A percentile compares a stretch with the other conserved stretches of the same genome.
Conservation (phyloP, 257 asterid species). For the Solanum habrochaites region DNA sequence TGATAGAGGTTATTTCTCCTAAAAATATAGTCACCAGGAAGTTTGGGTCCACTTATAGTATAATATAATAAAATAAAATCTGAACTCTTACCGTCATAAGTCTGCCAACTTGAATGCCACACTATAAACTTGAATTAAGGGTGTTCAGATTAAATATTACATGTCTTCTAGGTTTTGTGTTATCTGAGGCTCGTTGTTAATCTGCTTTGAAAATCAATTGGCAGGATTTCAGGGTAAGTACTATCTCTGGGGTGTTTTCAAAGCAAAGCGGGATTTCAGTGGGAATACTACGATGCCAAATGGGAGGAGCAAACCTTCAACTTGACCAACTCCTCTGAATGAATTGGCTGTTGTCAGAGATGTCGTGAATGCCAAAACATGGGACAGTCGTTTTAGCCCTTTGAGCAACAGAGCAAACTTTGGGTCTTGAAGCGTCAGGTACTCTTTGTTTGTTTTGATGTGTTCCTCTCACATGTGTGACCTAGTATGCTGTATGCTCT, state of each 20-base stretch:
- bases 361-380: not conserved
- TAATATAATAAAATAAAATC: not conserved
- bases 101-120: not conserved
- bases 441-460: not conserved
- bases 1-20: not conserved
- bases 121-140: not conserved
- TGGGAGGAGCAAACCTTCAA: not conserved
- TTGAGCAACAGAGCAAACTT: constrained; percentile 9
- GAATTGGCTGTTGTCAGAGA: not conserved
- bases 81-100: not conserved
- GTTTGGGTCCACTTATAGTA: not conserved
- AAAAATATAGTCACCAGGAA: not conserved
- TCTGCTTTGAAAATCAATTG: not conserved
- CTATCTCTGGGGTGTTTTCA: constrained; percentile 82
- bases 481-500: not conserved
- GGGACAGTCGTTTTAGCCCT: constrained; percentile 10
- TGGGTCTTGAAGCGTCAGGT: not conserved
- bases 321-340: not conserved
- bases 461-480: not conserved
- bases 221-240: constrained; percentile 54
- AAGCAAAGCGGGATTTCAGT: constrained; percentile 16
- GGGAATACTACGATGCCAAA: not conserved
- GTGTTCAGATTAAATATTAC: not conserved
- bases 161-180: not conserved
- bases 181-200: not conserved